Conservation (phyloP, 805 yeast genomes). For the Metschnikowia gelsemii region DNA sequence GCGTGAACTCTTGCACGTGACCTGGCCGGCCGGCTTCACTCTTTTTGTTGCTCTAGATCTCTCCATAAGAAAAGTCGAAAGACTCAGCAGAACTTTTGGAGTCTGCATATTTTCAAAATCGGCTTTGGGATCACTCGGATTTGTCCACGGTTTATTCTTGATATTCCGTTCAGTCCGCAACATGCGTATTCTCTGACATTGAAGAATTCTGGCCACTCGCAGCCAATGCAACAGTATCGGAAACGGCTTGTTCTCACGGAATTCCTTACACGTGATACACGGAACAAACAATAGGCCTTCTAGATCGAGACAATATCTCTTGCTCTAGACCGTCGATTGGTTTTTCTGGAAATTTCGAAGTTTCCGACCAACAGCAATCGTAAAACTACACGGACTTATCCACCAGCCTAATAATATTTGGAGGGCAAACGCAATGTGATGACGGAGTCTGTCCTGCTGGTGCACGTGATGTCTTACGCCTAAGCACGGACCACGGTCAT, state of each 20-base stretch:
- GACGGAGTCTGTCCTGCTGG: background rate
- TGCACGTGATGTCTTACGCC: constrained; percentile 6
- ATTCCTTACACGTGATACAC: background rate
- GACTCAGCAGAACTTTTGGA: too few relatives aligned
- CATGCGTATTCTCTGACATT: too few relatives aligned
- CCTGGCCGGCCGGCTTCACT: too few relatives aligned
- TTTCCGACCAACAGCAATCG: too few relatives aligned
- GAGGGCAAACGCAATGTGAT: background rate
- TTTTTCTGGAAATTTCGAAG: too few relatives aligned
- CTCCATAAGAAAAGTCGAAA: too few relatives aligned
- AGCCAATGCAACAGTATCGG: constrained; percentile 1
- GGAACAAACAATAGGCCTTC: background rate
- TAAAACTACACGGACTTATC: too few relatives aligned
- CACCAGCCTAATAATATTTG: too few relatives aligned
- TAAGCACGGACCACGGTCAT: background rate
- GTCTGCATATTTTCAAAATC: background rate
- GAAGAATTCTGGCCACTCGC: too few relatives aligned
- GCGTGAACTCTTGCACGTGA: background rate
- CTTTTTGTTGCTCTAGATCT: too few relatives aligned
- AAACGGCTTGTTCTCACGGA: background rate
- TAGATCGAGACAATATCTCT: too few relatives aligned
- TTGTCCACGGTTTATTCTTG: background rate
- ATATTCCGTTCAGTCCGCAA: background rate
- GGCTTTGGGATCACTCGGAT: background rate
- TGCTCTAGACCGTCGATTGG: too few relatives aligned